Conservation (phyloP, 257 asterid genomes). For the Gynochthodes officinalis region DNA sequence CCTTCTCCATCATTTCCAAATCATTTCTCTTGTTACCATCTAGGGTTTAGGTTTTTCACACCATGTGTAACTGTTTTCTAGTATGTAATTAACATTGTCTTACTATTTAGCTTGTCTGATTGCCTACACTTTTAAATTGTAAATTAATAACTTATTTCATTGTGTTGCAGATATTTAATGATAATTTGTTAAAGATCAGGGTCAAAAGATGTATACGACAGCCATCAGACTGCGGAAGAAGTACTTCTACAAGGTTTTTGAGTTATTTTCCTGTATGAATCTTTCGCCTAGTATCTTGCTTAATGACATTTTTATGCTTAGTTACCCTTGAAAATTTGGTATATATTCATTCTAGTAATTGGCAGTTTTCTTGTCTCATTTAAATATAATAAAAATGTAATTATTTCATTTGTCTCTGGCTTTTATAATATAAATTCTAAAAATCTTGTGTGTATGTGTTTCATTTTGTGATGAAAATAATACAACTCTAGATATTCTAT, state of each 20-base stretch:
- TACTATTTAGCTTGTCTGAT: background rate
- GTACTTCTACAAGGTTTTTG: conserved; percentile 71
- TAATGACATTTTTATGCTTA: background rate
- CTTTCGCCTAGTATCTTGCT: conserved; percentile 9
- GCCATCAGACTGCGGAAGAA: conserved; percentile 94
- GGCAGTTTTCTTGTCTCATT: background rate
- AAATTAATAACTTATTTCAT: conserved; percentile 7
- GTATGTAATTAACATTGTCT: background rate
- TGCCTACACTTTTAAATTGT: background rate
- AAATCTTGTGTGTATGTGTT: background rate
- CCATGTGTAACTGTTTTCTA: background rate
- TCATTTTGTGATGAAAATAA: background rate
- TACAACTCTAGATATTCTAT: background rate
- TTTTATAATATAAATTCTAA: background rate
- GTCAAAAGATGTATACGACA: conserved; percentile 82
- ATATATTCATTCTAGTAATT: background rate
- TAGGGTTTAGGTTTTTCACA: too few relatives aligned
- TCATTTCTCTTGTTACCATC: background rate
- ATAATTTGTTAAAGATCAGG: conserved; percentile 74
- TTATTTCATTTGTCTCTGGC: background rate
- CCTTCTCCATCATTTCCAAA: background rate
- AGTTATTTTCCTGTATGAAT: conserved; percentile 15
- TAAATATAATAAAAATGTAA: background rate
- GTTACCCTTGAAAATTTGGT: background rate
- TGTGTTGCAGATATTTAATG: conserved; percentile 78